phyloP scores from a whole-genome alignment of 1,284 basidiomycete genomes.

The Ceratobasidium papillatum region DNA sequence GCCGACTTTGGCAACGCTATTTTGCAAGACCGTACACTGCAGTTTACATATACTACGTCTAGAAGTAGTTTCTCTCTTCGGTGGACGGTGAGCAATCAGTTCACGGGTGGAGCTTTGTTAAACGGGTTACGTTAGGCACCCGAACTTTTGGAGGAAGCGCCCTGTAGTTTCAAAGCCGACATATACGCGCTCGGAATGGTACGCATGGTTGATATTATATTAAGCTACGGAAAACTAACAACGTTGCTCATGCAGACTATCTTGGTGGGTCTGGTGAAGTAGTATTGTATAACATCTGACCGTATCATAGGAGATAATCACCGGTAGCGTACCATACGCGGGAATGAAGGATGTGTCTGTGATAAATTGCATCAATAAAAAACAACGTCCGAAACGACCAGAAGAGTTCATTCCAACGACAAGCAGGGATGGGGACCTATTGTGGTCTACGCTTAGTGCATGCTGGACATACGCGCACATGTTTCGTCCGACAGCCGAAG shows the following conservation, averaged over 20 bases:
- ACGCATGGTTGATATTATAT: background rate
- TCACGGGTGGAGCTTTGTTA: background rate
- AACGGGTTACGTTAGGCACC: background rate
- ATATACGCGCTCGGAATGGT: slow-evolving; percentile 27
- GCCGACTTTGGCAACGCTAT: slow-evolving; percentile 17
- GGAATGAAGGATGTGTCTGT: background rate
- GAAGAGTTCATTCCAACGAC: background rate
- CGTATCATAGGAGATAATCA: background rate
- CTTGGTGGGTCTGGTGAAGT: background rate
- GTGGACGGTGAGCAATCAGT: background rate
- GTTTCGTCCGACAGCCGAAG: background rate
- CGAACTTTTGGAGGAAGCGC: background rate
- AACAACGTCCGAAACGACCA: background rate
- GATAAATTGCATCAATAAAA: background rate
- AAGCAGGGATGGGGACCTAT: background rate
- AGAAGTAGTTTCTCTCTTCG: background rate
- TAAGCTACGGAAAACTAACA: no score
- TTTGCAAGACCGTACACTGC: background rate
- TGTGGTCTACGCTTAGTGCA: background rate
- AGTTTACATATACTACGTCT: slow-evolving; percentile 3
- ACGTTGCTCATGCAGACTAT: background rate
- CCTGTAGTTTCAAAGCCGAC: slow-evolving; percentile 1
- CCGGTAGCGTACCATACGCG: background rate
- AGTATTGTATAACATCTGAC: background rate
- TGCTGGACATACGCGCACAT: background rate